Evolutionary conservation across 768 basidiomycete species (phyloP), one percentile per base, ranked within the genome.

Genomic region (Amanita rimosa): DNA sequence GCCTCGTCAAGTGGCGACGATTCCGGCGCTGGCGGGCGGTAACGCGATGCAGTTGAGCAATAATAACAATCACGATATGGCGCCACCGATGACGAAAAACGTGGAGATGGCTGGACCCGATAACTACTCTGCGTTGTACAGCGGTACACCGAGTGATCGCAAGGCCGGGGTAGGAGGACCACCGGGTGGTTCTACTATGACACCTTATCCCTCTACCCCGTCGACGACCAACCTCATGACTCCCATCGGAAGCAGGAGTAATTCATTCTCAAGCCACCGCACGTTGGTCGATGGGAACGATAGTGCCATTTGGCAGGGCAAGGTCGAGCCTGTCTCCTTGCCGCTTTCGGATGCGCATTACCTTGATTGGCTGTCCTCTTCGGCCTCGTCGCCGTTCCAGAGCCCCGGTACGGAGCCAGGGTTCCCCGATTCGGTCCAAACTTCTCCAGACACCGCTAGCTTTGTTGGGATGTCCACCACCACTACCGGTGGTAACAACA

Each of bases 361-460:
- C 16, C 13, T 48, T 14, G 47, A 48, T 27, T 48, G 47, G 47
- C 24, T 48, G 10, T 48, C 47, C 1, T 41, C 47, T 37, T 16
- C 35, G 6, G 27, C 38, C 16, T 33, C 47, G 13, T 48, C 47
- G 14, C 47, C 47, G 24, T 48, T 29, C 39, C 37, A 41, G 29
- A 41, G 47, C 27, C 47, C 47, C 6, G 35, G 35, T n/a, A 22
- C 24, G 24, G 36, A 38, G n/a, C 5, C 34, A 5, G 14, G 22
- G 14, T 45, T 34, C 21, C 44, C 44, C 2, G 44, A 45, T 14
- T 19, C 44, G 1, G 17, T 22, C 4, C 29, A 17, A 13, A 33
- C 44, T 9, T 43, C 41, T 43, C 41, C 26, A 24, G 24, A 27
- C 6, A 9, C 19, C 1, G n/a, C 31, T 2, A 22, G 17, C 29